Evolutionary conservation across 371 early-diverging fungal species (phyloP), one percentile per base, ranked within the genome.

Genomic region (Actinomortierella ambigua): DNA sequence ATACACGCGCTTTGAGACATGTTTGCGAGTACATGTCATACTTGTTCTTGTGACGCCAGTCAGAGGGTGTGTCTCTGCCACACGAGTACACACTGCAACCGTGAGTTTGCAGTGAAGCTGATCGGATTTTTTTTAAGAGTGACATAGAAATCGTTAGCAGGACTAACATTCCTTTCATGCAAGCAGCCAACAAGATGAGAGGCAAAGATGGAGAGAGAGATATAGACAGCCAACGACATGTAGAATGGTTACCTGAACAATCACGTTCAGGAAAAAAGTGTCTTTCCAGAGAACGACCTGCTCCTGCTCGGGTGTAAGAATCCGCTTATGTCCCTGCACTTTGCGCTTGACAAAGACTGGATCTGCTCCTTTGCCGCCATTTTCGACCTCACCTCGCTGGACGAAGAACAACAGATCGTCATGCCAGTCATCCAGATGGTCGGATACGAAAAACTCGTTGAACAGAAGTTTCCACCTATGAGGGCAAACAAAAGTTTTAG

Each of bases 341-440:
- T 87, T 88, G 26, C 92, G 83, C 65, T 84, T 82, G 28, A 91
- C 91, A 75, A 90, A 88, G 4, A 90, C 87, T 1, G 89, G 88
- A 55, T 91, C 90, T 46, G 59, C 73, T 24, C 17, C 66, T 62
- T 22, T 58, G 17, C 0, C 71, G 1, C 65, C 66, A 53, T 79
- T 78, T 42, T 77, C 75, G 53, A 67, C 55, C 15, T 75, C 69
- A 2, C 57, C 26, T 41, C 77, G 76, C 28, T 86, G 83, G 23
- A 91, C 92, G 79, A 91, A 91, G 60, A 91, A 91, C 43, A 91
- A 79, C 59, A 91, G 79, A 76, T 91, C 92, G 76, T 91, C 92
- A 53, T 88, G 81, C 50, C 80, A 80, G 47, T 82, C 65, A 56
- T 86, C 83, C 22, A 67, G 77, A 59, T 78, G 78, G 51, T 89